phyloP scores from a whole-genome alignment of 345 rosid species.

The Isatis tinctoria region DNA sequence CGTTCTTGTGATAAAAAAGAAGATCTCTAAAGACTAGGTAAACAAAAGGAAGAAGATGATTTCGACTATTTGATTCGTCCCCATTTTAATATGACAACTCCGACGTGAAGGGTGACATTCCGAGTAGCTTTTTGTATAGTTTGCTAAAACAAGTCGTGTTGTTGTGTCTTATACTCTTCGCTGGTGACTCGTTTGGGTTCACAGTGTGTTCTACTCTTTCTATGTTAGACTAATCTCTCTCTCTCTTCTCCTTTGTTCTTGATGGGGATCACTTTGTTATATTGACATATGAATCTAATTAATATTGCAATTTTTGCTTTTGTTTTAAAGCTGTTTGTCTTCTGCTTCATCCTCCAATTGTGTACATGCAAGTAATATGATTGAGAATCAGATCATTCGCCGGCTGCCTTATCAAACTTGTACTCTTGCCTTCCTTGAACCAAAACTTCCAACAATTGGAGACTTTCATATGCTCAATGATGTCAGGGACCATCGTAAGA shows the following conservation, averaged over 20 bases:
- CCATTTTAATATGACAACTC: constrained; percentile 18
- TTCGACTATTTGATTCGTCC: constrained; percentile 23
- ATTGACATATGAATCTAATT: constrained; percentile 21
- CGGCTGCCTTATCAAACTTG: background rate
- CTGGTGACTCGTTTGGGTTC: background rate
- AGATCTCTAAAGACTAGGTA: constrained; percentile 10
- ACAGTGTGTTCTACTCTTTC: constrained; percentile 18
- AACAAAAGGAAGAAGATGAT: background rate
- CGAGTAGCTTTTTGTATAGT: constrained; percentile 29
- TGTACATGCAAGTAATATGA: constrained; percentile 1
- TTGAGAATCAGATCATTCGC: background rate
- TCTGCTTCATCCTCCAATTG: background rate
- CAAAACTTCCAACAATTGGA: background rate
- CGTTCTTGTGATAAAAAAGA: constrained; percentile 47
- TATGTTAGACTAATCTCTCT: constrained; percentile 21
- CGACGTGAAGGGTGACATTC: constrained; percentile 7
- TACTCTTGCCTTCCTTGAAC: background rate
- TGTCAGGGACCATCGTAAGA: background rate
- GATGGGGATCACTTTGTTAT: constrained; percentile 1
- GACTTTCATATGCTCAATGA: background rate
- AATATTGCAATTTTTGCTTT: background rate
- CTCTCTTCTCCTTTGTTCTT: constrained; percentile 5
- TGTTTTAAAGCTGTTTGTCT: background rate
- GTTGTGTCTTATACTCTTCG: constrained; percentile 26
- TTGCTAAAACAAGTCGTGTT: constrained; percentile 21